Evolutionary conservation across 345 rosid species (phyloP).

Genomic region (Kernera saxatilis): DNA sequence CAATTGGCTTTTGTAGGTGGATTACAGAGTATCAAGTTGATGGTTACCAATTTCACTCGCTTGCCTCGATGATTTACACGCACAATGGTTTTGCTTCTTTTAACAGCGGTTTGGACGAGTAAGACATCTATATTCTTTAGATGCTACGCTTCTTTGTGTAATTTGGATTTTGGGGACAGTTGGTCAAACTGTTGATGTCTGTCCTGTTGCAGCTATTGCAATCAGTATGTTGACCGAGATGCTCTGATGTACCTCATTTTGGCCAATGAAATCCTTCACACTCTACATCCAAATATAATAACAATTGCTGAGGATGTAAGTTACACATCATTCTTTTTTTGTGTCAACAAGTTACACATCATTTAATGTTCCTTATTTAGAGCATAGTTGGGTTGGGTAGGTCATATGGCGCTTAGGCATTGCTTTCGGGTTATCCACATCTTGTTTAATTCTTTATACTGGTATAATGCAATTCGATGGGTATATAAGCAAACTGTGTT

Average conservation of each 20-base stretch:
- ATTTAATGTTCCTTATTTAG: background rate
- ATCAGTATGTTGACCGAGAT: conserved; percentile 89
- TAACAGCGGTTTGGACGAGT: conserved; percentile 80
- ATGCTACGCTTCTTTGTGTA: conserved; percentile 1
- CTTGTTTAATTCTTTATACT: background rate
- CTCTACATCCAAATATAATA: conserved; percentile 77
- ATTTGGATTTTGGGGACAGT: conserved; percentile 13
- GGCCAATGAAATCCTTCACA: conserved; percentile 88
- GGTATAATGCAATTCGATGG: background rate
- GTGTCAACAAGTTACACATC: background rate
- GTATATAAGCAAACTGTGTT: background rate
- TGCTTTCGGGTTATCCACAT: background rate
- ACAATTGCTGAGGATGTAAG: conserved; percentile 97
- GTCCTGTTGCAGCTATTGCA: conserved; percentile 71
- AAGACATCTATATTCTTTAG: conserved; percentile 36
- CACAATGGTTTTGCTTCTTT: conserved; percentile 96
- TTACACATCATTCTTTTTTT: background rate
- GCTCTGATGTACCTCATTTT: conserved; percentile 81
- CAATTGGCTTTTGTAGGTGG: conserved; percentile 64
- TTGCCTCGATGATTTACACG: conserved; percentile 85
- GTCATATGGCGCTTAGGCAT: background rate
- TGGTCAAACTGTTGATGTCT: conserved; percentile 9
- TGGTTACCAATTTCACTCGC: conserved; percentile 95
- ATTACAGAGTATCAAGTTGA: conserved; percentile 78
- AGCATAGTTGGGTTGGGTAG: background rate